Evolutionary conservation across 495 filamentous ascomycete genomes (phyloP), one percentile per base, ranked within the genome.

Genomic region (Penicillium argentinense): DNA sequence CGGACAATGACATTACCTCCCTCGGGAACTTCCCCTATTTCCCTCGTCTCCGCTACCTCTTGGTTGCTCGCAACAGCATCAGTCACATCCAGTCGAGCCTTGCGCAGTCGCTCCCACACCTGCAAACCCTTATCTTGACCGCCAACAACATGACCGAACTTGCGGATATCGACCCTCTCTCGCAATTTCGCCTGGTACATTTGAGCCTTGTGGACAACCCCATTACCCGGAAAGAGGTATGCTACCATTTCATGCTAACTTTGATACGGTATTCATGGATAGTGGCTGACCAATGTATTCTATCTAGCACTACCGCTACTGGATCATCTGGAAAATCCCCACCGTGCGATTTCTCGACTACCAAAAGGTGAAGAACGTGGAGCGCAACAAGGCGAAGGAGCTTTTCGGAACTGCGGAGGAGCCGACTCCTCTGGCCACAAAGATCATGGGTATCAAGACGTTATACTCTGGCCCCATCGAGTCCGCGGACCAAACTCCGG

Each of bases 21-120:
- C 79, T 99, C 41, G 82, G 81, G 43, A 97, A 97, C 73, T 95
- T 99, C 72, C 93, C 93, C n/a, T 81, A 93, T 43, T 91, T 86
- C 29, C 91, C 89, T 27, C 87, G 95, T 34, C 73, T 97, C 48
- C 81, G 77, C 37, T 92, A 88, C 7, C 85, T 99, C 21, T 81
- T 97, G 19, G 79, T 96, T 17, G 91, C 91, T 32, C 83, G 91
- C 42, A 99, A 99, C 67, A 82, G 95, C 36, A 77, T 97, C 64
- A 72, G 83, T 26, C 79, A 76, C 47, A 89, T 99, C 60, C 89
- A 95, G 59, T 73, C 86, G 1, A 76, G 76, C 3, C 66, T 97
- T 23, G 76, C 87, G 6, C 74, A 76, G 42, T 86, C 83, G 30
- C 67, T 95, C 37, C 93, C 93, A 14, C 86, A 86, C 62, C 72